Percentiles rank a stretch among this genome's conserved stretches.
Conservation (phyloP, 257 asterid genomes). For the Thymus quinquecostatus region DNA sequence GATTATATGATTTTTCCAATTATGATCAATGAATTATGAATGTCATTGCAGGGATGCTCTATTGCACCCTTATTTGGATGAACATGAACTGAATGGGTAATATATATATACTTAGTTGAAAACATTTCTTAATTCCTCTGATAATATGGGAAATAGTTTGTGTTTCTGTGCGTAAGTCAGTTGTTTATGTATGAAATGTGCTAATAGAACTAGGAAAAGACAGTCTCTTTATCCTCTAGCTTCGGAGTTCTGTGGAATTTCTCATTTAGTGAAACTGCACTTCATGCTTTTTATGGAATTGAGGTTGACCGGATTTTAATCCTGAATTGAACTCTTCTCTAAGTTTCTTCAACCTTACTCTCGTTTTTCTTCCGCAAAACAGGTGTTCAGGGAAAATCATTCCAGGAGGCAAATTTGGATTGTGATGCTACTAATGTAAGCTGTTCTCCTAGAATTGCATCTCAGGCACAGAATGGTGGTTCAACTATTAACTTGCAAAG, state of each 20-base stretch:
- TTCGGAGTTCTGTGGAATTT: not conserved
- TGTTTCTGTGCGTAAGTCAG: not conserved
- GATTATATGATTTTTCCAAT: not conserved
- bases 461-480: conserved; percentile 46
- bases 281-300: not conserved
- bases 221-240: not conserved
- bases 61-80: not conserved
- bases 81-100: not conserved
- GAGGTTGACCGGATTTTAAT: not conserved
- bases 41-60: not conserved
- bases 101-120: not conserved
- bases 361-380: conserved; percentile 30
- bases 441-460: conserved; percentile 52
- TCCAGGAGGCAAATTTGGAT: conserved; percentile 48
- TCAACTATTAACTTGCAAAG: conserved; percentile 65
- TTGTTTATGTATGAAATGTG: not conserved
- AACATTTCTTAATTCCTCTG: not conserved
- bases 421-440: conserved; percentile 42
- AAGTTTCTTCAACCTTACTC: conserved; percentile 9
- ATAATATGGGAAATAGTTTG: not conserved
- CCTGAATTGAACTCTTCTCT: not conserved
- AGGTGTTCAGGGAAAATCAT: conserved; percentile 62
- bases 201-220: not conserved
- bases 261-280: not conserved
- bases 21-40: not conserved